Evolutionary conservation across 768 basidiomycete genomes (phyloP), one percentile per base, ranked within the genome.

Genomic region (Strobilomyces dryophilus): DNA sequence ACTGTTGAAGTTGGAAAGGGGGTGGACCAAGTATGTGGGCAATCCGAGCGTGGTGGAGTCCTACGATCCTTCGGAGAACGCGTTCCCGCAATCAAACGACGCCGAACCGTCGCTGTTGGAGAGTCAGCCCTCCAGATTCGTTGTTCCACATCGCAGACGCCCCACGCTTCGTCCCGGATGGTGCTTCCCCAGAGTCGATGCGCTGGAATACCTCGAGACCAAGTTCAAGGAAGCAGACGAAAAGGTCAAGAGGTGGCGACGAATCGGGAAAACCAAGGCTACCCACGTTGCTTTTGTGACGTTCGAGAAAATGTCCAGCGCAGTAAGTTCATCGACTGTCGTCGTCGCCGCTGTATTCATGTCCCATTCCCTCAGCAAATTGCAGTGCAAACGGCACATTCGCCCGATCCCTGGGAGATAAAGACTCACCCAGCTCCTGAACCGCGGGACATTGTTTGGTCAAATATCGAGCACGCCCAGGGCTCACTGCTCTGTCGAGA

Each of bases 391-490:
- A 79, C 84, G 1, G 88, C 88, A 0, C 89, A 93, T 61, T 80
- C 87, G 0, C 78, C 88, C 0, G 78, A 78, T 48, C 86, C 86
- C 15, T 78, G 77, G 48, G 79, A 84, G 66, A 79, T 80, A 47
- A 77, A 77, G 31, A 95, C 91, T 11, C 79, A 75, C 53, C 80
- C 82, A 18, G 94, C 95, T 0, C 95, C 95, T 0, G 95, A 98
- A 66, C 95, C 95, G 10, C 82, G 95, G 45, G 95, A 98, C 67
- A 90, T 98, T 51, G 83, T 98, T 18, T 99, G 97, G 97, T 76
- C 85, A 29, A 94, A 93, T 60, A 87, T 98, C 74, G 76, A 84
- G 2, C 81, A 86, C 20, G 80, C 90, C 0, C 73, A 75, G 1
- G 64, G 76, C 15, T 73, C 81, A 32, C 74, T 84, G 17, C 77